phyloP scores from a whole-genome alignment of 1,139 yeast genomes.

The Geotrichum phurueaensis region DNA sequence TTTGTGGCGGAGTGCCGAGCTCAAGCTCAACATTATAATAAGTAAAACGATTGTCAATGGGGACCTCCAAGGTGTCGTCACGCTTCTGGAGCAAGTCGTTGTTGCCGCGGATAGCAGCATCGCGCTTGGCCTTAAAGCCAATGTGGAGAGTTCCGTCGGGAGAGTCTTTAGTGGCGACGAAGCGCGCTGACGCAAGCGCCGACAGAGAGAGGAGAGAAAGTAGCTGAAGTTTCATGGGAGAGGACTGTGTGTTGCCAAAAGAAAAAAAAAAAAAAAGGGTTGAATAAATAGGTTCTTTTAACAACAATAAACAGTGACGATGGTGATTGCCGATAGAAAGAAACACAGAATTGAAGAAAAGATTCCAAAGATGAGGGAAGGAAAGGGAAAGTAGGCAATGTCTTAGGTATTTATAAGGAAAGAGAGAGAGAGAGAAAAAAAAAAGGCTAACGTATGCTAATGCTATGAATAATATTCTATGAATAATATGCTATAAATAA shows the following conservation, averaged over 20 bases:
- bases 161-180: not conserved
- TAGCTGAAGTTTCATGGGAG: not conserved
- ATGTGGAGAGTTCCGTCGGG: not conserved
- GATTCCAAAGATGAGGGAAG: no score
- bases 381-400: no score
- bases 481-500: no score
- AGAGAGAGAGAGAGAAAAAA: no score
- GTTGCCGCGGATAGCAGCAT: conserved; percentile 4
- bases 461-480: no score
- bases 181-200: conserved; percentile 1
- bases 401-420: no score
- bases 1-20: conserved; percentile 52
- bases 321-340: no score
- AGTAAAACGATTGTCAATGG: conserved; percentile 28
- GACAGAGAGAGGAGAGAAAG: conserved; percentile 2
- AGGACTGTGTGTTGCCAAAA: not conserved
- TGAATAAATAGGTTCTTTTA: no score
- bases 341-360: no score
- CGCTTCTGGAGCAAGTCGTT: conserved; percentile 9
- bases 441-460: no score
- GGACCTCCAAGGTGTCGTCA: conserved; percentile 1
- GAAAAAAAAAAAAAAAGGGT: not conserved
- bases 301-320: no score
- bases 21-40: conserved; percentile 41
- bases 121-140: not conserved